Conservation (phyloP, 768 basidiomycete species). For the Lentinus tigrinus region DNA sequence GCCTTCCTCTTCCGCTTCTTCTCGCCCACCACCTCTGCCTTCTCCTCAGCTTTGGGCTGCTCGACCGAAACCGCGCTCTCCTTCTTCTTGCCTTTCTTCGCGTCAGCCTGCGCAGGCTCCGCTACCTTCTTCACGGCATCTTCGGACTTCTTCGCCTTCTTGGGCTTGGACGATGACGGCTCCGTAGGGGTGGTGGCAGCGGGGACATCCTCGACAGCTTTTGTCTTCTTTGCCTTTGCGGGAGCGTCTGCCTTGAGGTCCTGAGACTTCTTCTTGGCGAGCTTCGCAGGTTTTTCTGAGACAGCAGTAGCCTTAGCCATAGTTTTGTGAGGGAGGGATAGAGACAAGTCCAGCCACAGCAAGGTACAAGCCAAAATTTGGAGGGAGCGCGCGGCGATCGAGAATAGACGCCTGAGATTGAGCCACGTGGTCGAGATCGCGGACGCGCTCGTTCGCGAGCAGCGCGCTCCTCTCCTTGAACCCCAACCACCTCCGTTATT, state of each 20-base stretch:
- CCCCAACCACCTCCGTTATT: background rate
- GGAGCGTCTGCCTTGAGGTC: constrained; percentile 5
- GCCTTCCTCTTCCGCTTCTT: constrained; percentile 12
- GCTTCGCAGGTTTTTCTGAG: constrained; percentile 11
- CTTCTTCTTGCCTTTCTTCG: constrained; percentile 4
- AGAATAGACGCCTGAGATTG: constrained; percentile 7
- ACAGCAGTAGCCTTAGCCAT: constrained; percentile 4
- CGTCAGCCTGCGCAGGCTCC: constrained; percentile 1
- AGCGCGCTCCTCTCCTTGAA: background rate
- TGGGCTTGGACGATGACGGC: constrained; percentile 4
- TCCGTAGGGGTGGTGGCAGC: background rate
- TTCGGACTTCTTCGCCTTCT: constrained; percentile 11
- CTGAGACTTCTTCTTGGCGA: constrained; percentile 22
- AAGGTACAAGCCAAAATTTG: constrained; percentile 8
- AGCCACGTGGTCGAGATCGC: constrained; percentile 12
- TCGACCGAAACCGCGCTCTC: background rate
- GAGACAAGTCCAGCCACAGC: too few relatives aligned
- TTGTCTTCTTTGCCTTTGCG: constrained; percentile 15
- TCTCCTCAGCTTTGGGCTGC: background rate
- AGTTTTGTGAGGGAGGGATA: background rate
- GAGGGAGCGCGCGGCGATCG: constrained; percentile 1
- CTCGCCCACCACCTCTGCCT: background rate
- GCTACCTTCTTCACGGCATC: background rate
- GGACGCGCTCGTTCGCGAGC: constrained; percentile 10
- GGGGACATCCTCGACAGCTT: background rate